Base-by-base conservation (phyloP, 331 rosid genomes). In the Quercus phellos region DNA sequence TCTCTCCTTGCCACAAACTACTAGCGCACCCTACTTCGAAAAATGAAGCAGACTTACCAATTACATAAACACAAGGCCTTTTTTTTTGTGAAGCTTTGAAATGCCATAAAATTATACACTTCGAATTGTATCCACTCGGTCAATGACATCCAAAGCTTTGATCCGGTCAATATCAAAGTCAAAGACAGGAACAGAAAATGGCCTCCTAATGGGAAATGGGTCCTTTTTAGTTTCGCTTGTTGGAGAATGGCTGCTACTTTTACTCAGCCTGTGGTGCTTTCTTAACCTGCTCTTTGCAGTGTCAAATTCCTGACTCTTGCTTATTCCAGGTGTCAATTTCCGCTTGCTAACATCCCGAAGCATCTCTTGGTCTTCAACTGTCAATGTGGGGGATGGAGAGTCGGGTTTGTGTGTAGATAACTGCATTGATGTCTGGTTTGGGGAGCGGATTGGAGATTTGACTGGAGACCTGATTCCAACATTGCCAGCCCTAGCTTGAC, bases 221-320 rank as follows among this genome's bases (percentile, higher is more conserved):
- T 88, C 90, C 27, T 56, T 84, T 80, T 84, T 89, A 60, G 60
- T 68, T 86, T 89, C 97, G 43, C 82, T 88, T 53, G 78, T 82
- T 51, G 99, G 97, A 38, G 99, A 93, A 70, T 95, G 99, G 82
- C 86, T 95, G 55, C 94, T 95, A 76, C 99, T 93, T 86, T 93
- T 95, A 74, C 96, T 89, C 80, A 95, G 86, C 88, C 99, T 88
- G 63, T 93, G 85, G 79, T 93, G 87, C 82, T 91, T 91, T 78
- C 90, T 85, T 80, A 92, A 84, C 85, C 96, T 93, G 51, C 77
- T 84, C 81, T 87, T 91, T 43, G 86, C 88, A 21, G 93, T 89
- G 86, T 72, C 90, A 58, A 95, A 93, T 81, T 95, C 99, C 79
- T 93, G 99, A 83, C 99, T 95, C 88, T 95, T 95, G n/a, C 98